Evolutionary conservation across 768 basidiomycete species (phyloP), one percentile per base, ranked within the genome.

Genomic region (Gloeopeniophorella convolvens): DNA sequence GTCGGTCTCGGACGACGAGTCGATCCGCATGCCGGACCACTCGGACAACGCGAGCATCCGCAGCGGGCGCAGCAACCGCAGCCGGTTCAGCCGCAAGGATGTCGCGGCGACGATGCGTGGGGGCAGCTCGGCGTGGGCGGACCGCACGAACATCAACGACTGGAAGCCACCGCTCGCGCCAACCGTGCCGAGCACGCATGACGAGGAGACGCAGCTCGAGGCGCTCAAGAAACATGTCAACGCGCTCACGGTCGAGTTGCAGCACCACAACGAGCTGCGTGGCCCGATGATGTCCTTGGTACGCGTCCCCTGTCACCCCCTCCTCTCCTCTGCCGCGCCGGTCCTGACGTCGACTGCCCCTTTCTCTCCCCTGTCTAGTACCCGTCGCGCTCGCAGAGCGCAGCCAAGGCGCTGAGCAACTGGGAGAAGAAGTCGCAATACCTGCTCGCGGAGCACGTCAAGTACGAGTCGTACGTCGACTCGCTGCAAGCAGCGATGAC

Each of bases 391-490:
- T 82, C 89, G 20, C 63, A 80, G 20, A 92, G 87, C 62, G 76
- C 78, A 1, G 60, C 72, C 58, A 97, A 84, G 67, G 84, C 96
- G 1, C 75, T 80, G 59, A 77, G 78, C 53, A 99, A 99, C 63
- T 98, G 93, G 91, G 88, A 89, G 69, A 85, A 81, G 64, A 94
- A 87, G 64, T 91, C 89, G 3, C 83, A 89, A 61, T 89, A 89
- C 65, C 70, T 98, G 40, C 74, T 93, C 45, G 80, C 86, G 8
- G 95, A 99, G 70, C 89, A 91, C 34, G 89, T 92, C 63, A 98
- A 98, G 66, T 98, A 97, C 66, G 83, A 90, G 45, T 87, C 88
- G 13, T 99, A 99, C 65, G 85, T 95, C 48, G 92, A 95, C 56
- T 89, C 92, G 5, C 75, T 99, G 26, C 80, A 85, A 63, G 68